Conservation (phyloP, 441 rosid species). For the Adansonia gregorii region DNA sequence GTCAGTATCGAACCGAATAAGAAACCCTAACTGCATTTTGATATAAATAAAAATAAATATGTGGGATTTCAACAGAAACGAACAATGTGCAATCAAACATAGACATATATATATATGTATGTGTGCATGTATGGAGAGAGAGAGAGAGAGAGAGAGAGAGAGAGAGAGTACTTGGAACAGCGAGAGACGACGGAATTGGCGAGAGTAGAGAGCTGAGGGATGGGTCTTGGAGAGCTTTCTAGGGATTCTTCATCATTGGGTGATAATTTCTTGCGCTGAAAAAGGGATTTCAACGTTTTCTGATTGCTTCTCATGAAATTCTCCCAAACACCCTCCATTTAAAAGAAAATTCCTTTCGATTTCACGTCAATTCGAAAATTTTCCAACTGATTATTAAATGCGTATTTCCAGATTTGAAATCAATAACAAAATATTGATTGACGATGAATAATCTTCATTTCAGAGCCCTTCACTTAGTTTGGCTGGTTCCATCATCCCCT, state of each 20-base stretch:
- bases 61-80: background rate
- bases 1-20: background rate
- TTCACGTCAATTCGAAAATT: background rate
- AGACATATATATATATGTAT: background rate
- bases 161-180: slow-evolving; percentile 66
- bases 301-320: slow-evolving; percentile 62
- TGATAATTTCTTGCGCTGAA: slow-evolving; percentile 56
- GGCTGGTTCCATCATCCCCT: background rate
- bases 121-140: slow-evolving; percentile 23
- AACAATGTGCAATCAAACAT: background rate
- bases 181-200: slow-evolving; percentile 90
- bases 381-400: background rate
- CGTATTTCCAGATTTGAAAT: background rate
- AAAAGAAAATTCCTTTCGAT: background rate
- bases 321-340: slow-evolving; percentile 50
- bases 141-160: slow-evolving; percentile 28
- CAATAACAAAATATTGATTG: background rate
- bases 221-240: slow-evolving; percentile 52
- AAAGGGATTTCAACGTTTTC: slow-evolving; percentile 62
- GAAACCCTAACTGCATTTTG: background rate
- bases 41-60: background rate
- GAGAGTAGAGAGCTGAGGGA: slow-evolving; percentile 78
- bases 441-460: background rate
- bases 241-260: slow-evolving; percentile 42
- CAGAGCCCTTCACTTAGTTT: background rate